Base-by-base conservation (phyloP, 2,329 filamentous ascomycete species). In the Grosmannia huntii region DNA sequence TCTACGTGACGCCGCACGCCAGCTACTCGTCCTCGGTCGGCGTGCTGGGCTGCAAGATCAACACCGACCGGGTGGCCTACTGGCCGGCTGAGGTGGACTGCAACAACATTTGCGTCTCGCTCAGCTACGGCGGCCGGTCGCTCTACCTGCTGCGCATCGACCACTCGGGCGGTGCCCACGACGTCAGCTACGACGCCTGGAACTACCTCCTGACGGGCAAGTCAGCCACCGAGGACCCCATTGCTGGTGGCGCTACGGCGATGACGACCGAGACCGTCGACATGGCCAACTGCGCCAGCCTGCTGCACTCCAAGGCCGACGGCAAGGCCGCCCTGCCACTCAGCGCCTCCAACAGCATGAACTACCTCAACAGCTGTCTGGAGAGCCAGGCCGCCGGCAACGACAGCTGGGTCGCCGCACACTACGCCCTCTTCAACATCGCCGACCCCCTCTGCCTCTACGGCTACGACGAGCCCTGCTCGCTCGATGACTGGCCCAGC, bases 181-280 rank as follows among this genome's bases (percentile, higher is more conserved):
- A 83, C 67, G 76, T 82, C 69, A 76, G 72, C 59, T 83, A 82
- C 71, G 80, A 83, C 61, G 79, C 80, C 53, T 83, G 78, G 78
- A 81, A 81, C 71, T 76, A 76, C 64, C 75, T 66, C n/a, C 65
- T 69, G 54, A 78, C 74, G 0, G 77, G 77, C 58, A 59, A 74
- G 56, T 71, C 72, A 3, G 80, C 80, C 4, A 70, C 70, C 1
- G 66, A 73, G 16, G 67, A 73, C 52, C 78, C 79, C 28, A 69
- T 67, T 3, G 66, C 71, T 2, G 80, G 79, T 53, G 80, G 79
- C 23, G 71, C 70, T 12, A 64, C 79, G 25, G 67, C 71, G 23
- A 81, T 81, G 70, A 68, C 72, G 16, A 77, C 70, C 60, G 71
- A 74, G 61, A 68, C 72, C 58, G 75, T 75, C 38, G 71, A 71